Percentiles rank a stretch among this genome's conserved stretches.
Evolutionary conservation across 1,139 yeast genomes (phyloP).

Genomic region (Candida dubliniensis): DNA sequence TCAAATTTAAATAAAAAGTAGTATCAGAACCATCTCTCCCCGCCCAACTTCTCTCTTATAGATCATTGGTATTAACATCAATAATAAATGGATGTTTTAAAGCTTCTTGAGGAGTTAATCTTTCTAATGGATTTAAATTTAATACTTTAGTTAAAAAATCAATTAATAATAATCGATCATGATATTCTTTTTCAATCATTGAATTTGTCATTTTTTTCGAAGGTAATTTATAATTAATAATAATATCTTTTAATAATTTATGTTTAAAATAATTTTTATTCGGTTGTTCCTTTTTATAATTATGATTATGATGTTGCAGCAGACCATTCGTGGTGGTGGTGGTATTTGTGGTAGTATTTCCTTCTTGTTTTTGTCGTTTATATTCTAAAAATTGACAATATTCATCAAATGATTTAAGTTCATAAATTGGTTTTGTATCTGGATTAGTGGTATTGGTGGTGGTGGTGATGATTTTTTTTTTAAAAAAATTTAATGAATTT

Average conservation of each 20-base stretch:
- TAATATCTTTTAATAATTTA: conserved; percentile 67
- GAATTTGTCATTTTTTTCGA: conserved; percentile 67
- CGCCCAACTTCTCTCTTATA: neutral
- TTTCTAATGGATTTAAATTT: conserved; percentile 84
- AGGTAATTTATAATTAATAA: conserved; percentile 72
- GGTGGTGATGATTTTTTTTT: conserved; percentile 25
- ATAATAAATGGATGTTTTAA: conserved; percentile 84
- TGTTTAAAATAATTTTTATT: conserved; percentile 85
- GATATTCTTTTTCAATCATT: conserved; percentile 68
- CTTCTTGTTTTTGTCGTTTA: conserved; percentile 33
- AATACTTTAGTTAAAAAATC: conserved; percentile 80
- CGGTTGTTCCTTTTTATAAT: conserved; percentile 65
- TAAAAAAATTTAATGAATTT: conserved; percentile 70
- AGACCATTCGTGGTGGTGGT: neutral
- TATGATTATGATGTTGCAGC: conserved; percentile 48
- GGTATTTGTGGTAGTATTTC: too few relatives aligned
- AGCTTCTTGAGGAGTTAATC: conserved; percentile 98
- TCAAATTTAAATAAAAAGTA: too few relatives aligned
- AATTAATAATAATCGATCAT: conserved; percentile 66
- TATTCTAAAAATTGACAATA: conserved; percentile 37
- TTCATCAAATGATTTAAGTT: conserved; percentile 36
- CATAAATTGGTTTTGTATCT: conserved; percentile 30
- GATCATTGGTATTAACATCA: conserved; percentile 20
- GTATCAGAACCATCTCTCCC: too few relatives aligned
- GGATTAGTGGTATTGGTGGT: conserved; percentile 21